Base-by-base conservation (phyloP, 2,329 filamentous ascomycete species). In the Neonectria faginata region DNA sequence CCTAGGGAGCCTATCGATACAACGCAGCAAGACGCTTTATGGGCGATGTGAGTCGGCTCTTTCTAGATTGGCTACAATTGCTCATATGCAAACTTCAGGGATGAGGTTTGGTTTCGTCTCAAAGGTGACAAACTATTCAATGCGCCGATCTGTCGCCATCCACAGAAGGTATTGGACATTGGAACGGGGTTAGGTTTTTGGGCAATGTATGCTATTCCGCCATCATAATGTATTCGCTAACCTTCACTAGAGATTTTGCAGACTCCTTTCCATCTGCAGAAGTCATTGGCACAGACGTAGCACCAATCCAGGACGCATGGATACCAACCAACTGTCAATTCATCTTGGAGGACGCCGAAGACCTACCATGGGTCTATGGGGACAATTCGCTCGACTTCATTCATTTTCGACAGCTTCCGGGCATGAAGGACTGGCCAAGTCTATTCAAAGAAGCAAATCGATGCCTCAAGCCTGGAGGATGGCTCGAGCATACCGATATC, bases 331-430 rank as follows among this genome's bases (percentile, higher is more conserved):
- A 44, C 41, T 44, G n/a, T 44, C n/a, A 44, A 18, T 20, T 44
- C n/a, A 44, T 44, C 41, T 44, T 44, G n/a, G 41, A 44, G 41
- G 18, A 44, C n/a, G 18, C 41, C n/a, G n/a, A 44, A 44, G 41
- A 44, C 20, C 41, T 44, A 44, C 41, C n/a, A 44, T 44, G n/a
- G n/a, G 41, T 44, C 41, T 44, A 44, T 44, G n/a, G n/a, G 41
- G 41, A 44, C n/a, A 44, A 44, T 44, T 44, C n/a, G 18, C 41
- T 44, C 9, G 9, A 22, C 41, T 44, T 44, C n/a, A 44, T 44
- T 44, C n/a, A 44, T 42, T n/a, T 42, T 42, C 16, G 16, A 42
- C 16, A 42, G 39, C 39, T 42, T 42, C 39, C 16, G 16, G 39
- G 39, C 7, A 42, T 42, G 16, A 42, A 42, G 39, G n/a, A 42